A percentile compares a stretch with the other conserved stretches of the same genome.
Evolutionary conservation across 352 stramenopile species (phyloP).

Genomic region (Pythium sukuiense): DNA sequence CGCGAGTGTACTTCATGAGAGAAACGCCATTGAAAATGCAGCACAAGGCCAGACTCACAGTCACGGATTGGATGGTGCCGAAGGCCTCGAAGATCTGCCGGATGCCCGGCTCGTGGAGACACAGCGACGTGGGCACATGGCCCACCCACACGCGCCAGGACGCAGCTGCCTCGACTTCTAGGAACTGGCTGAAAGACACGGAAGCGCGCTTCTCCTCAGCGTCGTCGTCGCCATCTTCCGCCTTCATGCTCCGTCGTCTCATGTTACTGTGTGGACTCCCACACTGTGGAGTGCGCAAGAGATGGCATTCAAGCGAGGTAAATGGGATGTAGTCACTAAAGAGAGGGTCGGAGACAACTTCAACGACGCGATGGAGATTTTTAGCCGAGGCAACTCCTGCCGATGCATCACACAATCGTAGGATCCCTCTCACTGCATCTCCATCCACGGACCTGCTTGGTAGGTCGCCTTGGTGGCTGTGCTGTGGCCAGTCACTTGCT

Average conservation of each 20-base stretch:
- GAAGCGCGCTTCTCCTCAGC: background rate
- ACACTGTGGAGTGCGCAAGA: background rate
- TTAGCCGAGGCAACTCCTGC: background rate
- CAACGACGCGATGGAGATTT: background rate
- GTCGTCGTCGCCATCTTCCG: background rate
- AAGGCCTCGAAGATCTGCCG: constrained; percentile 49
- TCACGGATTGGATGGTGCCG: constrained; percentile 46
- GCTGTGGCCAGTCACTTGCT: background rate
- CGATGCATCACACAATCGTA: background rate
- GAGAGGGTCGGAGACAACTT: background rate
- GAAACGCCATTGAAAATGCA: background rate
- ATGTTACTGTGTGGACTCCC: background rate
- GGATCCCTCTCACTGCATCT: background rate
- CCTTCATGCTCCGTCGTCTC: background rate
- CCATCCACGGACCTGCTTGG: too few species aligned
- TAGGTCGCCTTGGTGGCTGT: background rate
- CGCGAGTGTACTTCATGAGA: constrained; percentile 22
- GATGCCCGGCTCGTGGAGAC: constrained; percentile 48
- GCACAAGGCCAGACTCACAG: constrained; percentile 27
- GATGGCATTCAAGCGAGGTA: background rate
- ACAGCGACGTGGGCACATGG: constrained; percentile 55
- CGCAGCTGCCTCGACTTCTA: background rate
- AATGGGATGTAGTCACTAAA: background rate
- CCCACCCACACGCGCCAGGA: constrained; percentile 50
- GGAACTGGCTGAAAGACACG: constrained; percentile 1